A percentile compares a stretch with the other conserved stretches of the same genome.
Conservation (phyloP, 78 protist species). For the Tieghemostelium lacteum region DNA sequence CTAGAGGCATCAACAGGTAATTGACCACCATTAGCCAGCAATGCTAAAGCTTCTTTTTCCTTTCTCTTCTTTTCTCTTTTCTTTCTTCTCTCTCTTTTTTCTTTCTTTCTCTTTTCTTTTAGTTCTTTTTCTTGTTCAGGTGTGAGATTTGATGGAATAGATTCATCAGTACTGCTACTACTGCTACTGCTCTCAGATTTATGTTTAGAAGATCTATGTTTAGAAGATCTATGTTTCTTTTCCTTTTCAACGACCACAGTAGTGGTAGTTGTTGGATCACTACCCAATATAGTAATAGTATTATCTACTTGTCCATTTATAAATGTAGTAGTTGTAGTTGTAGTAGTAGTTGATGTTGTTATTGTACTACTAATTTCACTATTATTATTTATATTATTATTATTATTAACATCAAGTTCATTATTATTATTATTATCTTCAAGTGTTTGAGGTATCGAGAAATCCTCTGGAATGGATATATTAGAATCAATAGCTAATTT, state of each 20-base stretch:
- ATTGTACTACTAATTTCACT: no score
- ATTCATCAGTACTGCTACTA: neutral
- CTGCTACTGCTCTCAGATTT: neutral
- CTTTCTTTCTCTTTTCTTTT: constrained; percentile 38
- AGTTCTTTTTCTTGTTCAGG: constrained; percentile 56
- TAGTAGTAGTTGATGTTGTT: neutral
- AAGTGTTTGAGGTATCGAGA: no score
- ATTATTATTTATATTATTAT: neutral
- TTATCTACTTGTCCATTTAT: neutral
- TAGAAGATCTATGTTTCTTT: constrained; percentile 8
- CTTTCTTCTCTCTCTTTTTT: constrained; percentile 53
- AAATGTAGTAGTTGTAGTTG: neutral
- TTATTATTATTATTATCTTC: no score
- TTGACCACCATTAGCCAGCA: neutral
- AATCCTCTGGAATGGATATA: no score
- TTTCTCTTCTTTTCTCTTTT: constrained; percentile 44
- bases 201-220: neutral
- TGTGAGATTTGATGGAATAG: neutral
- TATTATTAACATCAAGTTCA: neutral
- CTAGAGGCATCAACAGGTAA: neutral
- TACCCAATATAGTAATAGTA: no score
- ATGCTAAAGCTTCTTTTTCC: constrained; percentile 16
- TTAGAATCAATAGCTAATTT: no score
- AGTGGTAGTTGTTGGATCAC: neutral
- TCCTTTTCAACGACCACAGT: no score